Evolutionary conservation across 1,284 basidiomycete species (phyloP), one percentile per base, ranked within the genome.

Genomic region (Stereum hirsutum): DNA sequence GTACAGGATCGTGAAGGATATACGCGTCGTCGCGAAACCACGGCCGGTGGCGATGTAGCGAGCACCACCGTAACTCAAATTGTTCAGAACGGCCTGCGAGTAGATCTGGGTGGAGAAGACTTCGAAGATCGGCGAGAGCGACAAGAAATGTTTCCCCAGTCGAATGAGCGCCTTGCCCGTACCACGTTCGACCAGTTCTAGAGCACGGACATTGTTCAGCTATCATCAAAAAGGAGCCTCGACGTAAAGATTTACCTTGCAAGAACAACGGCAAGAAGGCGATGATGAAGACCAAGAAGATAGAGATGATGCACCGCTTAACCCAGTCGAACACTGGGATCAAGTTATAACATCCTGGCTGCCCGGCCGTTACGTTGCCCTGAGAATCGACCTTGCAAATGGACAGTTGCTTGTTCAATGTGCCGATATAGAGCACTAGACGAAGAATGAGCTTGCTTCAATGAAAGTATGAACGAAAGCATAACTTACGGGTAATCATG

Each of bases 71-170:
- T 94, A 97, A 0, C 88, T 88, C 70, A 97, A 68, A 67, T 97
- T 94, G 66, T 85, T 95, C 55, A 95, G 70, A 57, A 97, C 91
- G 49, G 94, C 87, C 62, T 97, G 89, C 49, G 90, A 90, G 67
- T 96, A 94, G 55, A 97, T 95, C 64, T 96, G 93, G 0, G 93
- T 97, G 43, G 89, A 93, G 69, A 97, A 97, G 44, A 97, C 92
- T 63, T 97, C 94, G 64, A 97, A 97, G 45, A 97, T 75, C 17
- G 93, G 93, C 42, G 94, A 94, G 42, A 95, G 70, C 31, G 93
- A 97, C 52, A 94, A 63, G 74, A 97, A 95, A 64, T 97, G 93
- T 62, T 95, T 96, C 52, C 75, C 86, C 15, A 97, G 77, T 56
- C 93, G 92, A 41, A 95, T 75, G 39, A 96, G 65, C n/a, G 94